A percentile compares a stretch with the other conserved stretches of the same genome.
Evolutionary conservation across 768 basidiomycete species (phyloP).

Genomic region (Lentinula guzmanii): DNA sequence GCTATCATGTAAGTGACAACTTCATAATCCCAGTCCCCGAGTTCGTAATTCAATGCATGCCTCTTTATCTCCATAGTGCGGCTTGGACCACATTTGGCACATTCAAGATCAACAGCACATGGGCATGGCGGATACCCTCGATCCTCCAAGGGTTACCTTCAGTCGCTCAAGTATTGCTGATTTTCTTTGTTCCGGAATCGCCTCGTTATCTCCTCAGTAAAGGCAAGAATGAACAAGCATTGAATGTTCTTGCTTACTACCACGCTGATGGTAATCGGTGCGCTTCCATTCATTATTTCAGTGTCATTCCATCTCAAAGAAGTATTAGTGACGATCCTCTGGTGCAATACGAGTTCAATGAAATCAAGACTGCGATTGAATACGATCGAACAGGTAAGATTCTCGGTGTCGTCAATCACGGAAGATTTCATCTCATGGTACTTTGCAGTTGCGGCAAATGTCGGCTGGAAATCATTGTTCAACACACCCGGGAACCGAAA

Average conservation of each 20-base stretch:
- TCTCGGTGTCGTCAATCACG: no score
- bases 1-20: slow-evolving; percentile 54
- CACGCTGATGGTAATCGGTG: slow-evolving; percentile 72
- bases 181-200: slow-evolving; percentile 75
- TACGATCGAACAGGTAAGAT: slow-evolving; percentile 45
- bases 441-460: slow-evolving; percentile 37
- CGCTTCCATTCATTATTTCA: slow-evolving; percentile 10
- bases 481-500: slow-evolving; percentile 64
- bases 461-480: slow-evolving; percentile 69
- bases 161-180: slow-evolving; percentile 54
- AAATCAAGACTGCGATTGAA: slow-evolving; percentile 74
- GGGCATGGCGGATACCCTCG: slow-evolving; percentile 84
- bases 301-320: background rate
- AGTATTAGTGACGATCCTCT: slow-evolving; percentile 49
- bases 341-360: slow-evolving; percentile 68
- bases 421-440: background rate
- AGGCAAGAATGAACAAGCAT: slow-evolving; percentile 64
- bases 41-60: background rate
- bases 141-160: slow-evolving; percentile 67
- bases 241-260: slow-evolving; percentile 71
- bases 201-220: slow-evolving; percentile 80
- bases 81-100: slow-evolving; percentile 88
- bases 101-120: slow-evolving; percentile 58
- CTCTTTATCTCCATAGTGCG: slow-evolving; percentile 33
- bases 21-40: background rate